Evolutionary conservation across 108 stramenopile genomes (phyloP).

Genomic region (Aurantiochytrium sp.): DNA sequence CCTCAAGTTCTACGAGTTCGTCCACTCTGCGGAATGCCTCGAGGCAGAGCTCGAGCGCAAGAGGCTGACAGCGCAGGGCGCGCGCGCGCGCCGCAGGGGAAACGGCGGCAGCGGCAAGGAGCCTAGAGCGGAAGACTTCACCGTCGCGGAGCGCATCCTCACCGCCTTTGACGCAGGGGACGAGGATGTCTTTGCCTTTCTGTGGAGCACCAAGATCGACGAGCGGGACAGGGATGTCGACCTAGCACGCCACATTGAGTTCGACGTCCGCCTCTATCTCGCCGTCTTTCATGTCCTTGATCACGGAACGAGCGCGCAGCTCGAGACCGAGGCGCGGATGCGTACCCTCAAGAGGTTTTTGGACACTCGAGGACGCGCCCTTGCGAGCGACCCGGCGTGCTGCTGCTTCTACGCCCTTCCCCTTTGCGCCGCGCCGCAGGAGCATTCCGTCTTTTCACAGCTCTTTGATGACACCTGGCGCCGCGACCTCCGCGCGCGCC

Average conservation of each 20-base stretch:
- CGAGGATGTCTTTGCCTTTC: not conserved
- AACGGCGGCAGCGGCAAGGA: not conserved
- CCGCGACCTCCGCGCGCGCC: not conserved
- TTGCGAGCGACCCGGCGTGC: not conserved
- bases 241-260: not conserved
- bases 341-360: not conserved
- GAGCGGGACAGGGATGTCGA: not conserved
- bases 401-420: not conserved
- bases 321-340: not conserved
- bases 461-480: not conserved
- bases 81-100: no score
- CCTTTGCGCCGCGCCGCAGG: not conserved
- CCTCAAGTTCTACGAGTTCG: conserved; percentile 14
- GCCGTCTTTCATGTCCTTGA: not conserved
- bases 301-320: not conserved
- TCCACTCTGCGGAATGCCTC: conserved; percentile 12
- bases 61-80: not conserved
- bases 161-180: not conserved
- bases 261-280: not conserved
- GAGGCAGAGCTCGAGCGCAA: not conserved
- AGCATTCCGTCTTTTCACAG: not conserved
- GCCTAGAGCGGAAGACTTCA: not conserved
- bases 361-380: not conserved
- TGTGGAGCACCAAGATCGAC: not conserved
- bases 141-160: not conserved